Base-by-base conservation (phyloP, 441 rosid genomes). In the Pelargonium australe region DNA sequence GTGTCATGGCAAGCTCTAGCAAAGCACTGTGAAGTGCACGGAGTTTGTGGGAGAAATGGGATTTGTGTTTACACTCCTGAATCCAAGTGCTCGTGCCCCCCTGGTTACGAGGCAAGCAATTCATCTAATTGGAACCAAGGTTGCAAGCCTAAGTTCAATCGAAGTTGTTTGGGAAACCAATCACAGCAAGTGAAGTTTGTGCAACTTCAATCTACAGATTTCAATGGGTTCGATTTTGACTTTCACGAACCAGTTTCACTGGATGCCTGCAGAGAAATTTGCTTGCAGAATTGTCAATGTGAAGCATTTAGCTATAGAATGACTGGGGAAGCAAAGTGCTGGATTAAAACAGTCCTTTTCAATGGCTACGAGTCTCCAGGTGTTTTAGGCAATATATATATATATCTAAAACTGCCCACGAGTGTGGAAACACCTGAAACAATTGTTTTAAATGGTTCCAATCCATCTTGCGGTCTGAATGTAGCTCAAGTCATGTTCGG, bases 11-110 rank as follows among this genome's bases (percentile, higher is more conserved):
- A 34, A 34, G 40, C 40, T 34, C 40, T 34, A 3, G 40, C 40
- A 34, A 6, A 34, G 40, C 3, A 6, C 40, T 34, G 40, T 34
- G 6, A 5, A 60, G 85, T 86, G 11, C 78, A 85, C 61, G 84
- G 80, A 55, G 72, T 83, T 5, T 34, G 40, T 83, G 86, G 40
- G 40, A 34, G 40, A 34, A 3, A 34, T 34, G 40, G 40, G 40
- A 34, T 34, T 4, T 34, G 40, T 61, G 61, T 75, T 43, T 74
- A 76, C 11, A 51, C 76, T 12, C 79, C 77, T 0, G 74, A 73
- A 28, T 84, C 83, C 1, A 80, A 80, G 66, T 85, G 89, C 31
- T 74, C 85, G 2, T 83, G 89, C 70, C 83, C 83, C 37, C 82
- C 84, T 4, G 82, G 85, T 2, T 83, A 78, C 20, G 76, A 75